Conservation (phyloP, 495 filamentous ascomycete genomes). For the Penicillium argentinense region DNA sequence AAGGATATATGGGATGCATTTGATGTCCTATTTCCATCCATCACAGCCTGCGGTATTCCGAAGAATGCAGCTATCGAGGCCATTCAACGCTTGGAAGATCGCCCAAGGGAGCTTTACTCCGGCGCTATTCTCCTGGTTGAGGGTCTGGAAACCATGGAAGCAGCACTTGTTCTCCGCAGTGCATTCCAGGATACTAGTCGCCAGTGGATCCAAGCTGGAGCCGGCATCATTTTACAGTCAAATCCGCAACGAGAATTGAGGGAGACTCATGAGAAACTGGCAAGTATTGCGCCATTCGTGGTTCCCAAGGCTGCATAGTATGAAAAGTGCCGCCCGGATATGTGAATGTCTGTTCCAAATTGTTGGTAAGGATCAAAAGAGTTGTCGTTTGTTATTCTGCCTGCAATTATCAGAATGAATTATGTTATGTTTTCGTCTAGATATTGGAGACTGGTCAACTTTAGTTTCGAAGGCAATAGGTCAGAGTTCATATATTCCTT, state of each 20-base stretch:
- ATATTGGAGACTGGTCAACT: too few relatives aligned
- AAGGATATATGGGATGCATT: constrained; percentile 22
- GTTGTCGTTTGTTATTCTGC: not conserved
- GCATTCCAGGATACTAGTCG: constrained; percentile 15
- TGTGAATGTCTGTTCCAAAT: too few relatives aligned
- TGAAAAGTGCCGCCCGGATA: too few relatives aligned
- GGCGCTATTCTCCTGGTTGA: constrained; percentile 20
- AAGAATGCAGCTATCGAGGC: constrained; percentile 12
- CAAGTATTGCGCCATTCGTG: constrained; percentile 19
- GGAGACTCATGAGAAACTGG: constrained; percentile 12
- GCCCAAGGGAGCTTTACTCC: constrained; percentile 19
- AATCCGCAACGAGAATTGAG: constrained; percentile 11
- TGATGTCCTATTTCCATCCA: constrained; percentile 16
- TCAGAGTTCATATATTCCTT: not conserved
- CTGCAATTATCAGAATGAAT: too few relatives aligned
- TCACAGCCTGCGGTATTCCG: constrained; percentile 19
- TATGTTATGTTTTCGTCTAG: too few relatives aligned
- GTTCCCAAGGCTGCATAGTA: too few relatives aligned
- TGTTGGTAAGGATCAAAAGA: not conserved
- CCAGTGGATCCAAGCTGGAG: constrained; percentile 19
- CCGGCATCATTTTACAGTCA: constrained; percentile 18
- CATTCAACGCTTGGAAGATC: constrained; percentile 14
- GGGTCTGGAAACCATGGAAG: constrained; percentile 4
- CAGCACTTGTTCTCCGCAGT: constrained; percentile 18
- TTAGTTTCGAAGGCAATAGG: too few relatives aligned